phyloP scores from a whole-genome alignment of 1,139 yeast species.

The Diutina scorzettiae region DNA sequence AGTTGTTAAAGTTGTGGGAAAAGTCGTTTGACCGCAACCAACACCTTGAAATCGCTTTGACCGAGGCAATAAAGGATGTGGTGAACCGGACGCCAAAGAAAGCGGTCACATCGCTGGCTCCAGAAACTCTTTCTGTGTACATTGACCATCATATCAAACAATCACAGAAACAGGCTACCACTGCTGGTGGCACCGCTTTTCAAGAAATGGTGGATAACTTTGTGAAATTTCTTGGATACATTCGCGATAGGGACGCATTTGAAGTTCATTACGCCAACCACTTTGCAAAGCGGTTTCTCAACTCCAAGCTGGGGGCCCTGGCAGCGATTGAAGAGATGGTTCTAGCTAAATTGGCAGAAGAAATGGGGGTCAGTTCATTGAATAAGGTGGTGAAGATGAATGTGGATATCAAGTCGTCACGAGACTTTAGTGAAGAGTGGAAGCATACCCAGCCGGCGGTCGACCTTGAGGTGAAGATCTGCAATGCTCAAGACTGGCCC shows the following conservation, averaged over 20 bases:
- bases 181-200: slow-evolving; percentile 25
- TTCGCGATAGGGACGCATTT: slow-evolving; percentile 79
- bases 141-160: slow-evolving; percentile 65
- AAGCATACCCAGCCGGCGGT: slow-evolving; percentile 17
- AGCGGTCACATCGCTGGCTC: slow-evolving; percentile 29
- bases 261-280: slow-evolving; percentile 81
- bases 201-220: slow-evolving; percentile 47
- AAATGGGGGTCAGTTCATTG: slow-evolving; percentile 57
- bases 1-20: slow-evolving; percentile 35
- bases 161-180: slow-evolving; percentile 23
- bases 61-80: slow-evolving; percentile 50
- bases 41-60: slow-evolving; percentile 42
- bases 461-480: slow-evolving; percentile 40
- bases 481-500: slow-evolving; percentile 42
- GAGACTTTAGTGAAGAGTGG: slow-evolving; percentile 48
- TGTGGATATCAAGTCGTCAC: slow-evolving; percentile 62
- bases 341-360: slow-evolving; percentile 61
- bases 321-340: slow-evolving; percentile 48
- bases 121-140: slow-evolving; percentile 65
- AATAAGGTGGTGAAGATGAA: slow-evolving; percentile 84
- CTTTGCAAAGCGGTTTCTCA: slow-evolving; percentile 74
- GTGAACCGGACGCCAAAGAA: slow-evolving; percentile 28
- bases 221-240: slow-evolving; percentile 49
- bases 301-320: slow-evolving; percentile 39
- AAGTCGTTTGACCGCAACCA: slow-evolving; percentile 39